phyloP scores from a whole-genome alignment of 129 eudicot genomes.

The Scalesia atractyloides region DNA sequence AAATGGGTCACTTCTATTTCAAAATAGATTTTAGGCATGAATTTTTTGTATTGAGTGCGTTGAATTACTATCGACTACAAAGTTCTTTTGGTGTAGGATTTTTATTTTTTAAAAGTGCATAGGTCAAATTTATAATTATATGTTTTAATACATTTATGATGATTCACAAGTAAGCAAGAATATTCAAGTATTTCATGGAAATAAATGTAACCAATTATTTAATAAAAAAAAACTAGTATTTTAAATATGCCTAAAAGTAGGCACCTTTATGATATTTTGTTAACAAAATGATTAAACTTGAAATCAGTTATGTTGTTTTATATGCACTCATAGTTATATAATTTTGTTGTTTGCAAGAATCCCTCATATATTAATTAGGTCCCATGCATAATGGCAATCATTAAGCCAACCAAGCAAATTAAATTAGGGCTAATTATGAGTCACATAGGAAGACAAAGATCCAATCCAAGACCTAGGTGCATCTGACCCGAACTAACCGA shows the following conservation, averaged over 20 bases:
- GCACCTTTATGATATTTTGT: background rate
- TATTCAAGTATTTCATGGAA: background rate
- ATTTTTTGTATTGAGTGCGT: background rate
- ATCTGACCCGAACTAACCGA: too few relatives aligned
- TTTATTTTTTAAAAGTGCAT: background rate
- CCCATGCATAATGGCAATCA: slow-evolving; percentile 39
- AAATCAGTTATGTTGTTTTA: background rate
- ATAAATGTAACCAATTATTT: background rate
- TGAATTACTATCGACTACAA: background rate
- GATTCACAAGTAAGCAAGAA: background rate
- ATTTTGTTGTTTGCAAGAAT: background rate
- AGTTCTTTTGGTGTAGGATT: background rate
- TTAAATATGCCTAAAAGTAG: background rate
- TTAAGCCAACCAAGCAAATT: slow-evolving; percentile 40
- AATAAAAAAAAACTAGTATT: background rate
- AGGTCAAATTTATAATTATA: background rate
- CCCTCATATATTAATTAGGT: slow-evolving; percentile 17
- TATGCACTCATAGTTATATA: background rate
- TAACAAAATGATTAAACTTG: background rate
- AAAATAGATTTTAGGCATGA: background rate
- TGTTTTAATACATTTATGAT: background rate
- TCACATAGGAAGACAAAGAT: slow-evolving; percentile 39
- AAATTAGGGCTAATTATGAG: slow-evolving; percentile 24
- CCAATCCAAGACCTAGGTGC: slow-evolving; percentile 36
- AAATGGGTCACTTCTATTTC: background rate